Evolutionary conservation across 1,139 yeast species (phyloP), one percentile per base, ranked within the genome.

Genomic region (Candida sojae): DNA sequence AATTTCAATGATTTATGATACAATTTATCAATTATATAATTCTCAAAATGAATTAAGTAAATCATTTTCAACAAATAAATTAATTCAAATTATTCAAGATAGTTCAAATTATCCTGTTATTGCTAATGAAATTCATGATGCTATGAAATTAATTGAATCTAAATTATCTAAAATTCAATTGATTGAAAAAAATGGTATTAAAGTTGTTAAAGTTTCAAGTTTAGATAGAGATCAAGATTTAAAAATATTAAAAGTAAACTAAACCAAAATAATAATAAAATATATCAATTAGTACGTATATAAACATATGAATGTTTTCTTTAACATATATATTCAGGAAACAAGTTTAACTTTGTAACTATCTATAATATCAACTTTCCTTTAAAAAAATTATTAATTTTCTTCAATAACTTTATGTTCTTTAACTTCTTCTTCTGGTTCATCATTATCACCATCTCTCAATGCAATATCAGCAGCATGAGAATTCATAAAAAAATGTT

Each of bases 381-480:
- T 11, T 4, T 35, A 28, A 12, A n/a, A 29, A 10, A 11, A 8
- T 26, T n/a, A 12, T 32, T 38, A 12, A 37, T 42, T 44, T 26
- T 33, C 39, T 38, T 45, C 36, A 13, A 42, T 38, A 23, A 40
- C 29, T 36, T 35, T 23, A 6, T 28, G 6, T 13, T 23, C 30
- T 12, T 13, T 37, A 7, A 13, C 43, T 13, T 31, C 32, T 17
- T 12, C 39, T 34, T 37, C 48, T 39, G 26, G 36, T 31, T 38
- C 43, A 21, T 48, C 50, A 32, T 49, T 49, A 29, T 54, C 59
- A 37, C 60, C 61, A 44, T 68, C 71, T 61, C 82, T 76, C 45
- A 68, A 53, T 25, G 98, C 97, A 67, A 93, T 93, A 64, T 93
- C 97, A 52, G 96, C 90, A 43, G 98, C 89, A 58, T 85, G 86